A percentile compares a stretch with the other conserved stretches of the same genome.
phyloP scores from a whole-genome alignment of 2,329 filamentous ascomycete species.

The Nigrospora sphaerica region DNA sequence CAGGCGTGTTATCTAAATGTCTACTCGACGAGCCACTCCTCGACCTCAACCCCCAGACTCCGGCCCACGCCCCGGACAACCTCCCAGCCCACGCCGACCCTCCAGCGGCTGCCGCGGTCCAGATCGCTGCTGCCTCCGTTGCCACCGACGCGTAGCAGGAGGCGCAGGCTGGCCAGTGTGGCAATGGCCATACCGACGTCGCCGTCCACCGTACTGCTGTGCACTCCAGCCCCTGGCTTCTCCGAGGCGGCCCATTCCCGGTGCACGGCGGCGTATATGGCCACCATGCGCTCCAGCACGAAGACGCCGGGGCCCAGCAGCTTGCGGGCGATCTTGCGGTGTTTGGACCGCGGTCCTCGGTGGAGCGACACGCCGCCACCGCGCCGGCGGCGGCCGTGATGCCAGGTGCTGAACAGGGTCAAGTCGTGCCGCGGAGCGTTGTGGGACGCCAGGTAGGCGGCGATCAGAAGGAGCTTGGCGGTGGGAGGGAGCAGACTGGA shows the following conservation, averaged over 20 bases:
- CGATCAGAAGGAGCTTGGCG: conserved; percentile 65
- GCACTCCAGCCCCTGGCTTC: background rate
- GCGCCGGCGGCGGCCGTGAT: conserved; percentile 43
- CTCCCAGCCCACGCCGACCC: conserved; percentile 75
- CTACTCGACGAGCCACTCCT: conserved; percentile 68
- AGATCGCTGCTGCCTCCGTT: conserved; percentile 63
- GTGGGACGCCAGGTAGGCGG: conserved; percentile 76
- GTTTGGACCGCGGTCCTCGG: conserved; percentile 34
- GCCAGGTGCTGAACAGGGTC: conserved; percentile 67
- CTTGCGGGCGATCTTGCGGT: conserved; percentile 69
- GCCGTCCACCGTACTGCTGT: conserved; percentile 32
- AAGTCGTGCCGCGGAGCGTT: conserved; percentile 69
- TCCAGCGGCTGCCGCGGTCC: conserved; percentile 67
- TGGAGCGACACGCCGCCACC: conserved; percentile 32
- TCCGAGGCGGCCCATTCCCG: conserved; percentile 39
- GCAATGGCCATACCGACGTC: conserved; percentile 61
- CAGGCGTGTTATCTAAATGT: background rate
- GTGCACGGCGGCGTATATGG: conserved; percentile 65
- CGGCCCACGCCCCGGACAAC: conserved; percentile 63
- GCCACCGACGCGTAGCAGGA: conserved; percentile 60
- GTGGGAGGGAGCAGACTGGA: conserved; percentile 60
- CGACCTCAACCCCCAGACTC: conserved; percentile 69
- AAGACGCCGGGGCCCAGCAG: conserved; percentile 72
- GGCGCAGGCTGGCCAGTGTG: conserved; percentile 62
- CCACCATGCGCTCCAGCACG: conserved; percentile 69